These are phyloP conservation scores for Crithidia thermophila DNA, from an alignment of 208 protist species.

Conservation along the genomic window DNA sequence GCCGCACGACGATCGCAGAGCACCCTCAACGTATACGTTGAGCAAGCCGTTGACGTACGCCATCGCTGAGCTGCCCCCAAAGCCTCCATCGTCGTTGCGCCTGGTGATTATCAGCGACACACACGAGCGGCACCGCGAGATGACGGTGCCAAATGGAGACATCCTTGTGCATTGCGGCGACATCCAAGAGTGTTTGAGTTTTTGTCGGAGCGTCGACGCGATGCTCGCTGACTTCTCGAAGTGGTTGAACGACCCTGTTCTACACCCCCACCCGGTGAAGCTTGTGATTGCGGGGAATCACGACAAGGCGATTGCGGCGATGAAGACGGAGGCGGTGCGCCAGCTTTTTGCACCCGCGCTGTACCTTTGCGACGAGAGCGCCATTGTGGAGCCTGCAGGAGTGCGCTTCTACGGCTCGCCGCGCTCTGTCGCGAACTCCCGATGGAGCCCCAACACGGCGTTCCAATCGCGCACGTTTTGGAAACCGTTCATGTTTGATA, in stretches of 20 bases:
- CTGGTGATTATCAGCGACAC: conserved; percentile 80
- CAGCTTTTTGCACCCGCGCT: conserved; percentile 49
- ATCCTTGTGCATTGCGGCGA: conserved; percentile 76
- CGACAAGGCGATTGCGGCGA: conserved; percentile 44
- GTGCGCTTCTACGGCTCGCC: conserved; percentile 69
- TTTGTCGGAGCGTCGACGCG: conserved; percentile 13
- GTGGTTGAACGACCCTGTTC: conserved; percentile 49
- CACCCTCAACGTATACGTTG: conserved; percentile 24
- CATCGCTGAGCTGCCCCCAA: conserved; percentile 26
- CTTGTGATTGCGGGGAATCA: conserved; percentile 90
- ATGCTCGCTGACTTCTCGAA: conserved; percentile 55
- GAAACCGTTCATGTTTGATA: conserved; percentile 28
- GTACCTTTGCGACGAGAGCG: conserved; percentile 58
- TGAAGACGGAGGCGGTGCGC: conserved; percentile 30
- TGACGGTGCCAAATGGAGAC: conserved; percentile 60
- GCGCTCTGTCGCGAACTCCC: conserved; percentile 53
- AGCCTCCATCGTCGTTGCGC: conserved; percentile 37
- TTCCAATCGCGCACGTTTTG: conserved; percentile 44
- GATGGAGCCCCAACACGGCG: conserved; percentile 56
- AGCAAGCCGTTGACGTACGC: conserved; percentile 22
- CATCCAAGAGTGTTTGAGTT: conserved; percentile 48
- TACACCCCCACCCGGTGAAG: conserved; percentile 82
- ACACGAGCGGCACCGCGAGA: conserved; percentile 56
- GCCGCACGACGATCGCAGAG: neutral
- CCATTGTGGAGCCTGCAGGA: conserved; percentile 44